A percentile compares a stretch with the other conserved stretches of the same genome.
These are phyloP conservation scores for Pichia nanzhaoensis DNA, from an alignment of 805 yeast species.

Conservation along the genomic window DNA sequence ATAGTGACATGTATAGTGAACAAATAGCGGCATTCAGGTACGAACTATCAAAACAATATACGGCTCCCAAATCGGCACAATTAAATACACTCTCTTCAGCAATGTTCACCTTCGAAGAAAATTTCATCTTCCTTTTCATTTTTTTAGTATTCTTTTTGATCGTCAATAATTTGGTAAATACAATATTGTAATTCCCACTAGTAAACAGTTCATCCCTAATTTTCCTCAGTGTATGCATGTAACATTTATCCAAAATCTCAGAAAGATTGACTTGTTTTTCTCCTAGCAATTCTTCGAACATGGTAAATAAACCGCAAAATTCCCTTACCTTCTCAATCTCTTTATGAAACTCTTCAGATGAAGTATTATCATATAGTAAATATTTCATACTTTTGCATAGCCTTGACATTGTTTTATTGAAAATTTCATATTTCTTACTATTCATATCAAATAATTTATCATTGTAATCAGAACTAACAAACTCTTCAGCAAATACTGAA, in stretches of 20 bases:
- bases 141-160: not conserved
- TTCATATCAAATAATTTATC: slow-evolving; percentile 2
- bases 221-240: not conserved
- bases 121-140: too few relatives aligned
- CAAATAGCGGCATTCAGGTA: too few relatives aligned
- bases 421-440: not conserved
- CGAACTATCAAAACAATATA: too few relatives aligned
- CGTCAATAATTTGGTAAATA: not conserved
- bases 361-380: not conserved
- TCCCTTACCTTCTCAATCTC: not conserved
- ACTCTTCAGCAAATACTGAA: not conserved
- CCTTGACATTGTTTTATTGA: not conserved
- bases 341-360: too few relatives aligned
- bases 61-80: too few relatives aligned
- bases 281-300: not conserved
- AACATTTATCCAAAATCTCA: not conserved
- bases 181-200: not conserved
- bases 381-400: slow-evolving; percentile 3
- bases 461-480: not conserved
- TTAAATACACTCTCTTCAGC: too few relatives aligned
- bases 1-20: too few relatives aligned
- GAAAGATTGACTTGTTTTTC: not conserved
- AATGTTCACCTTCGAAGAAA: too few relatives aligned
- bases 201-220: not conserved
- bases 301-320: not conserved